Evolutionary conservation across 2,329 filamentous ascomycete species (phyloP).

Genomic region (Talaromyces pinophilus): DNA sequence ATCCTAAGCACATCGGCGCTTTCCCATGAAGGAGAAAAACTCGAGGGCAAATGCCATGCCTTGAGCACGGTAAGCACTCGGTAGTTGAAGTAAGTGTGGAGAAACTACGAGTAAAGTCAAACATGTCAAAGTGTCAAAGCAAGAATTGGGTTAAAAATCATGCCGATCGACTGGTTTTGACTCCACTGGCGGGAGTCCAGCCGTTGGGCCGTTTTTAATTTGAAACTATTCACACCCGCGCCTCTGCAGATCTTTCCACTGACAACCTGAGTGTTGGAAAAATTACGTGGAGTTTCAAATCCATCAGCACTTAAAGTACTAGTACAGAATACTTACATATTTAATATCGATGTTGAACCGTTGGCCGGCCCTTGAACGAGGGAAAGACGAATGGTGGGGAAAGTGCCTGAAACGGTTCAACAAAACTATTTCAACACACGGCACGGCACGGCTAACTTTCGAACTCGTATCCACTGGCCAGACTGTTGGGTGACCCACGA

Average conservation of each 20-base stretch:
- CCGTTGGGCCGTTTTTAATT: conserved; percentile 10
- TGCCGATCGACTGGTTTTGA: not conserved
- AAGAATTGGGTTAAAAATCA: not conserved
- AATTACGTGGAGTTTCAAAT: not conserved
- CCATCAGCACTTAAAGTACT: not conserved
- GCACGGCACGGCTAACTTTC: not conserved
- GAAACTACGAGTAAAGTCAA: not conserved
- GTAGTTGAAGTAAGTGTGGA: not conserved
- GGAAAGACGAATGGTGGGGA: not conserved
- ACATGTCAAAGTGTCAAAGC: not conserved
- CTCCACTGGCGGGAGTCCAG: not conserved
- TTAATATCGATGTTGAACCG: not conserved
- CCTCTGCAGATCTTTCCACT: not conserved
- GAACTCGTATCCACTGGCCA: not conserved
- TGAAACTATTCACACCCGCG: not conserved
- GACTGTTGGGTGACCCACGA: not conserved
- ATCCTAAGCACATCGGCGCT: not conserved
- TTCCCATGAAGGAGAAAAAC: not conserved
- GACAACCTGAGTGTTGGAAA: not conserved
- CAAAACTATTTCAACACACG: not conserved
- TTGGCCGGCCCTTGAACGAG: not conserved
- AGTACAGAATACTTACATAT: no score
- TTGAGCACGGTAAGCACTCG: not conserved
- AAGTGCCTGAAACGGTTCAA: not conserved
- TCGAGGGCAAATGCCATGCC: not conserved